Percentiles rank a stretch among this genome's conserved stretches.
Evolutionary conservation across 139 green algal species (phyloP).

Genomic region (Mychonastes homosphaera): DNA sequence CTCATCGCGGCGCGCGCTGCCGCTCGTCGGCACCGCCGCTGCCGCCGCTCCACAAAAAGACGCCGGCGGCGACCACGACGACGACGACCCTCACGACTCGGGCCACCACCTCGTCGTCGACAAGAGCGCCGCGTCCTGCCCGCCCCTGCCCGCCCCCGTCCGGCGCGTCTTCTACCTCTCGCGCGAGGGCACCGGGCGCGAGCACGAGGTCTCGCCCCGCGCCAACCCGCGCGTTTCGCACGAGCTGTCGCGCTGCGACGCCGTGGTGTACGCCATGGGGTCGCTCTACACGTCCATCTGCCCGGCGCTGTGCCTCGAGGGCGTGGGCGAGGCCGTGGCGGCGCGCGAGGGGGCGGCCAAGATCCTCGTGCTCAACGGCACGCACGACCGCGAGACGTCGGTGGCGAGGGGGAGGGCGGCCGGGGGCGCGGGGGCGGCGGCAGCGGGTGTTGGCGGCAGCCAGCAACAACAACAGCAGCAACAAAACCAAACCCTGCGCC

Average conservation of each 20-base stretch:
- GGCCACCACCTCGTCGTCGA: too few relatives aligned
- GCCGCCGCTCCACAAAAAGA: too few relatives aligned
- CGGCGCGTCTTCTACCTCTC: conserved; percentile 91
- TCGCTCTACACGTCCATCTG: conserved; percentile 95
- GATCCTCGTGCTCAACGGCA: conserved; percentile 93
- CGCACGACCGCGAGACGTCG: conserved; percentile 81
- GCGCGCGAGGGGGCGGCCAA: conserved; percentile 6
- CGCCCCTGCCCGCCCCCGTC: conserved; percentile 64
- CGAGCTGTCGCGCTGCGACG: conserved; percentile 57
- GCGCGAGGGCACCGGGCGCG: conserved; percentile 48
- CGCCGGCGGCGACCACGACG: too few relatives aligned
- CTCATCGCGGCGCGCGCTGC: too few relatives aligned
- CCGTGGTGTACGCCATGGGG: conserved; percentile 93
- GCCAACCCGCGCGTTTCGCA: conserved; percentile 56
- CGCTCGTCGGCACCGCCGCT: too few relatives aligned
- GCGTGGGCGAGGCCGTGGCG: conserved; percentile 74
- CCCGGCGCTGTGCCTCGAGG: conserved; percentile 74
- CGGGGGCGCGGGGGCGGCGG: too few relatives aligned
- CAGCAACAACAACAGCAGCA: too few relatives aligned
- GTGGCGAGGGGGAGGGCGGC: too few relatives aligned
- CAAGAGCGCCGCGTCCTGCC: conserved; percentile 38
- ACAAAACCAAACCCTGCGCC: conserved; percentile 5
- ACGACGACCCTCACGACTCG: too few relatives aligned
- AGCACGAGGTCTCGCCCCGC: conserved; percentile 77
- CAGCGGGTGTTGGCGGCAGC: too few relatives aligned